Base-by-base conservation (phyloP, 805 yeast genomes). In the Sugiyamaella smithiae region DNA sequence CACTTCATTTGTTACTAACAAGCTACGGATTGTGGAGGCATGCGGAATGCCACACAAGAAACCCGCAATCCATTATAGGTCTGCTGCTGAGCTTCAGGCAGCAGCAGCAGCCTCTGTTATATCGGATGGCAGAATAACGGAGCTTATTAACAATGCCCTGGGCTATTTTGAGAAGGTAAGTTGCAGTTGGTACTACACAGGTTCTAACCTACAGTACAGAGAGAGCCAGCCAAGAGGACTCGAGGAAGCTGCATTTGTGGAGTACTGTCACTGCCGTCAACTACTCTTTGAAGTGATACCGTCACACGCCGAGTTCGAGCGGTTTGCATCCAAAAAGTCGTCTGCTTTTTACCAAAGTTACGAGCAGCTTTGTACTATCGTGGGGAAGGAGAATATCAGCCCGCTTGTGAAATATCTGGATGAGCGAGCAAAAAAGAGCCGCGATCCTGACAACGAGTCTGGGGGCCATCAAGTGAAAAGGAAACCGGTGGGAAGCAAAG, bases 211-310 rank as follows among this genome's bases (percentile, higher is more conserved):
- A 17, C 22, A 53, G 53, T 57, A 48, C 50, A 35, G 47, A 19
- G 51, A 53, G 11, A 40, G 51, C 19, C 35, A 53, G 3, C 49
- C 57, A n/a, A 49, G 43, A 24, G 56, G 53, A 5, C 45, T 53
- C 14, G 22, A 32, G n/a, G 59, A 58, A 38, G 50, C 55, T 14
- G 57, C 59, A 19, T 58, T 49, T 40, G 36, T 58, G 38, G 55
- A 58, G 33, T 58, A 47, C 38, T 56, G 59, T 44, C 57, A 46
- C n/a, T 57, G 59, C 12, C 32, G 46, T 28, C 38, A 43, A 23
- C 42, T 59, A 35, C 46, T 60, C 40, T 51, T 51, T 25, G 47
- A 52, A 28, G 35, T 55, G 14, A 59, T 60, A 5, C 64, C 64
- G 2, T 40, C 50, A 12, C 61, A 57, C 40, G 35, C 41, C n/a